Evolutionary conservation across 2,329 filamentous ascomycete species (phyloP).

Genomic region (Immersiporthe knoxdaviesiana): DNA sequence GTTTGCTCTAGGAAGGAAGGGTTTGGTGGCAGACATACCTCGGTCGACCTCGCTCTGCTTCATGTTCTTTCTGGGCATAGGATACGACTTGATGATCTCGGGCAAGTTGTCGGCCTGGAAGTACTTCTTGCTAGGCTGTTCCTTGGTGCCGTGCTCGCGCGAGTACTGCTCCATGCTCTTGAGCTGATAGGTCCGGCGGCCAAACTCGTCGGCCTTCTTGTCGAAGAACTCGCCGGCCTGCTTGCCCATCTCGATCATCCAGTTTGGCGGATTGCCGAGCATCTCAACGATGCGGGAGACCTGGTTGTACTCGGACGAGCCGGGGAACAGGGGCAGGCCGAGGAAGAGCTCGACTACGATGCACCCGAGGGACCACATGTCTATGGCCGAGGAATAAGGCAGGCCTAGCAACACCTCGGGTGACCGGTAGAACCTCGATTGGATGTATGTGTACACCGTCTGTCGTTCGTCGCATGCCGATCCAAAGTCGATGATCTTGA

Average conservation of each 20-base stretch:
- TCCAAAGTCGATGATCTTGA: constrained; percentile 99
- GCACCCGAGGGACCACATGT: constrained; percentile 99
- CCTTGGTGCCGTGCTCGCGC: constrained; percentile 91
- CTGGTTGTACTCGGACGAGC: constrained; percentile 98
- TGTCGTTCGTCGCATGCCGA: constrained; percentile 98
- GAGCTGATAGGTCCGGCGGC: constrained; percentile 84
- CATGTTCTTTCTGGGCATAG: constrained; percentile 99
- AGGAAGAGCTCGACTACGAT: constrained; percentile 98
- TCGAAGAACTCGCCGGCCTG: constrained; percentile 98
- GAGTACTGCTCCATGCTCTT: constrained; percentile 99
- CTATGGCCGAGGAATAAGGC: constrained; percentile 96
- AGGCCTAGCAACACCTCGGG: constrained; percentile 94
- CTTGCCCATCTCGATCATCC: constrained; percentile 99
- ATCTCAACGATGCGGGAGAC: constrained; percentile 97
- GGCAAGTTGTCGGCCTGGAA: constrained; percentile 93
- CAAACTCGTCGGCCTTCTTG: constrained; percentile 88
- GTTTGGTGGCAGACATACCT: constrained; percentile 61
- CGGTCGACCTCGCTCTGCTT: constrained; percentile 94
- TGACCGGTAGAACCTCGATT: constrained; percentile 96
- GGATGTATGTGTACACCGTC: constrained; percentile 98
- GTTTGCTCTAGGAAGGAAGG: neutral
- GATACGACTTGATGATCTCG: constrained; percentile 96
- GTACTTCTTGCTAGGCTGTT: constrained; percentile 99
- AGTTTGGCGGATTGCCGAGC: constrained; percentile 92
- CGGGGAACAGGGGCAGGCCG: constrained; percentile 90